A percentile compares a stretch with the other conserved stretches of the same genome.
phyloP scores from a whole-genome alignment of 176 grass and related monocot genomes.

The Pharus latifolius region DNA sequence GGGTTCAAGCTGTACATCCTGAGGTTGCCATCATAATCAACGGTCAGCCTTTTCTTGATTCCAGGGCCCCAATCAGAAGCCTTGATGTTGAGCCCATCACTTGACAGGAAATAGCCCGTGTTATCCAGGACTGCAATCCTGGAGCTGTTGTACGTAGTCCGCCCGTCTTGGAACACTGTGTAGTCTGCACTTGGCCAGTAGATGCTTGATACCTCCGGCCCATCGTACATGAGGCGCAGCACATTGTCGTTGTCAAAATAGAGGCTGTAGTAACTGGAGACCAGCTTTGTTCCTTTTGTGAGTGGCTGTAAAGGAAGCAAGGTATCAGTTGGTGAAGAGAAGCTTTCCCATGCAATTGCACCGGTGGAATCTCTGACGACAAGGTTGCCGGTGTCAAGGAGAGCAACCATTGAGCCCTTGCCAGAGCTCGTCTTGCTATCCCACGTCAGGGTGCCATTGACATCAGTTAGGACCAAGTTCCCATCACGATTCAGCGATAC shows the following conservation, averaged over 20 bases:
- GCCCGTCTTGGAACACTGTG: background rate
- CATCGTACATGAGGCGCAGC: slow-evolving; percentile 22
- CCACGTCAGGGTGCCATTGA: slow-evolving; percentile 53
- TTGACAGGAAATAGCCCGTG: slow-evolving; percentile 43
- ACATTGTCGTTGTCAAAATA: slow-evolving; percentile 35
- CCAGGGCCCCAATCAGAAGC: slow-evolving; percentile 41
- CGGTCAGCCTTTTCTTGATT: slow-evolving; percentile 33
- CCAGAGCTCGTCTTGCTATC: slow-evolving; percentile 25
- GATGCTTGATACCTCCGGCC: slow-evolving; percentile 27
- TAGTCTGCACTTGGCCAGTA: slow-evolving; percentile 21
- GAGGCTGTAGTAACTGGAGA: slow-evolving; percentile 22
- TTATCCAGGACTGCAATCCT: slow-evolving; percentile 29
- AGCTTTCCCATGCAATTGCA: slow-evolving; percentile 28
- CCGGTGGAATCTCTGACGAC: slow-evolving; percentile 1
- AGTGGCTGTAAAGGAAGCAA: slow-evolving; percentile 23
- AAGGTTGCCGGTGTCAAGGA: slow-evolving; percentile 37
- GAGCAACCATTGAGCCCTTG: background rate
- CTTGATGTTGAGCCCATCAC: slow-evolving; percentile 32
- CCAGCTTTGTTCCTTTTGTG: slow-evolving; percentile 11
- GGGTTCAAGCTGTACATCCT: slow-evolving; percentile 40
- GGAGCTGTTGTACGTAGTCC: slow-evolving; percentile 23
- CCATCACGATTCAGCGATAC: slow-evolving; percentile 25
- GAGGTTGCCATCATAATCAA: slow-evolving; percentile 53
- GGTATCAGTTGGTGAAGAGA: slow-evolving; percentile 31
- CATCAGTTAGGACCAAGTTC: slow-evolving; percentile 42